These are phyloP conservation scores for Leccinum fibrillosum DNA, from an alignment of 768 basidiomycete genomes.

Conservation along the genomic window DNA sequence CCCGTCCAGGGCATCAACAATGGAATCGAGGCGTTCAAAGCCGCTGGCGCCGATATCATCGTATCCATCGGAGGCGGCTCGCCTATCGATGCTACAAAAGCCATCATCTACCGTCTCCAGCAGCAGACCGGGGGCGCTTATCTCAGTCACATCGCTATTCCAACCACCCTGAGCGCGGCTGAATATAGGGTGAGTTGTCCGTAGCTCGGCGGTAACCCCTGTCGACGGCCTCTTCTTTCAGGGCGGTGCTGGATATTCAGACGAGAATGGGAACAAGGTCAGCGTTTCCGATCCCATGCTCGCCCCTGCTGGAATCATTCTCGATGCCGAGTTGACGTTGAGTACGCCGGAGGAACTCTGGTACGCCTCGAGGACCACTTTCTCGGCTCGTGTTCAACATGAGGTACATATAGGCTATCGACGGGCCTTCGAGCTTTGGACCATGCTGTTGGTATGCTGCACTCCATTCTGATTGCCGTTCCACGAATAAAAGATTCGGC, in stretches of 20 bases:
- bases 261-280: slow-evolving; percentile 66
- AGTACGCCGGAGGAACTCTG: slow-evolving; percentile 73
- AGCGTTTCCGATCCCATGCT: slow-evolving; percentile 51
- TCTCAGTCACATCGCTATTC: slow-evolving; percentile 70
- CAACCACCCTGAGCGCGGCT: slow-evolving; percentile 78
- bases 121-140: slow-evolving; percentile 51
- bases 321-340: slow-evolving; percentile 73
- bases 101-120: slow-evolving; percentile 62
- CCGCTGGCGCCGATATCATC: slow-evolving; percentile 61
- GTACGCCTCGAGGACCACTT: slow-evolving; percentile 33
- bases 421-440: slow-evolving; percentile 78
- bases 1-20: slow-evolving; percentile 64
- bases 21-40: slow-evolving; percentile 53
- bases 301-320: slow-evolving; percentile 68
- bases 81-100: slow-evolving; percentile 75
- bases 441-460: slow-evolving; percentile 63
- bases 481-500: not conserved
- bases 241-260: slow-evolving; percentile 68
- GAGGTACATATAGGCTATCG: slow-evolving; percentile 52
- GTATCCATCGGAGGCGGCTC: slow-evolving; percentile 79
- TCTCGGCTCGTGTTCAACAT: slow-evolving; percentile 8
- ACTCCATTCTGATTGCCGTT: not conserved
- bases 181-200: slow-evolving; percentile 56
- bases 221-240: slow-evolving; percentile 22
- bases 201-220: not conserved